Conservation (phyloP, 768 basidiomycete species). For the Psilocybe subaeruginosa region DNA sequence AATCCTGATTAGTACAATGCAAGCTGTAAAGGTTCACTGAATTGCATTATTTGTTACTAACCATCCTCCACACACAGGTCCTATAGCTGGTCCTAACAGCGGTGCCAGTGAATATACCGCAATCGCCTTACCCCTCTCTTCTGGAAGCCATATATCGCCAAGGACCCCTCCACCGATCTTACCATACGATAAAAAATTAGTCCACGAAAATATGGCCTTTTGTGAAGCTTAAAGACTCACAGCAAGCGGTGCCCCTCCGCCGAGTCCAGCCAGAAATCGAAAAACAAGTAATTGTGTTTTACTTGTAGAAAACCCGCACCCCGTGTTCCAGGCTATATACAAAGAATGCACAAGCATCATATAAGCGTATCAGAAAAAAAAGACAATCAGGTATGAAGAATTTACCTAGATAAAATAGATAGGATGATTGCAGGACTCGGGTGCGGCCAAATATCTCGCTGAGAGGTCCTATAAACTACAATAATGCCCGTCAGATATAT, state of each 20-base stretch:
- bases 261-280: constrained; percentile 70
- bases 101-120: constrained; percentile 69
- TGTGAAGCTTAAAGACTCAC: constrained; percentile 44
- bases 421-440: constrained; percentile 60
- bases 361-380: too few relatives aligned
- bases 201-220: background rate
- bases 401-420: constrained; percentile 66
- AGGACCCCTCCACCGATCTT: constrained; percentile 68
- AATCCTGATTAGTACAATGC: constrained; percentile 11
- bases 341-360: background rate
- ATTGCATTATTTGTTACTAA: constrained; percentile 20
- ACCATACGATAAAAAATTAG: background rate
- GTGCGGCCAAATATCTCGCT: constrained; percentile 75
- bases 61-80: constrained; percentile 67
- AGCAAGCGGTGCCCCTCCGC: constrained; percentile 71
- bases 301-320: constrained; percentile 64
- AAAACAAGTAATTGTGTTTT: constrained; percentile 64
- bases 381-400: too few relatives aligned
- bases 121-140: constrained; percentile 68
- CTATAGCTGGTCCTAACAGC: constrained; percentile 65
- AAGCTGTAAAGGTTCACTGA: too few relatives aligned
- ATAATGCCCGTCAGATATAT: background rate
- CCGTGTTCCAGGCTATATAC: constrained; percentile 58
- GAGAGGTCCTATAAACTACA: constrained; percentile 57
- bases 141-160: constrained; percentile 61